phyloP scores from a whole-genome alignment of 2,329 filamentous ascomycete species.

The Cercospora citrullina region DNA sequence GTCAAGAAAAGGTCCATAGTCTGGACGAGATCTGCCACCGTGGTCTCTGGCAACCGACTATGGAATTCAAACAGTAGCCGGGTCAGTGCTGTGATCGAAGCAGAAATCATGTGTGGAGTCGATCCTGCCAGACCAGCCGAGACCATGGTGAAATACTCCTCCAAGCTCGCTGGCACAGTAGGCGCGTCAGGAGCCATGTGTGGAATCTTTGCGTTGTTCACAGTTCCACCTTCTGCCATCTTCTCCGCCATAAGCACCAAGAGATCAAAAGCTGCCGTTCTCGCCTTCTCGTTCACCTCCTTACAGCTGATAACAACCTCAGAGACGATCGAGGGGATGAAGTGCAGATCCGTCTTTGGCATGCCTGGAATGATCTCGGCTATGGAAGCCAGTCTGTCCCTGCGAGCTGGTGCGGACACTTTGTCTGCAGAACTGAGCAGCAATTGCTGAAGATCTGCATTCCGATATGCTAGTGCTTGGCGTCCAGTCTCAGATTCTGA shows the following conservation, averaged over 20 bases:
- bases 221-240: constrained; percentile 71
- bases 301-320: constrained; percentile 97
- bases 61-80: constrained; percentile 94
- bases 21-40: constrained; percentile 80
- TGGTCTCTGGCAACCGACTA: constrained; percentile 63
- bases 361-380: constrained; percentile 76
- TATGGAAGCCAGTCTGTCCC: constrained; percentile 83
- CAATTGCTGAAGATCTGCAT: constrained; percentile 75
- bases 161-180: constrained; percentile 74
- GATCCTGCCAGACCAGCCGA: constrained; percentile 90
- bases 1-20: constrained; percentile 96
- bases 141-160: constrained; percentile 98
- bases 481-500: constrained; percentile 77
- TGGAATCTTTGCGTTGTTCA: constrained; percentile 82
- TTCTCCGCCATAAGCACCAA: constrained; percentile 84
- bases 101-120: constrained; percentile 95
- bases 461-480: constrained; percentile 73
- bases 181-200: constrained; percentile 81
- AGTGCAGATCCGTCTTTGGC: constrained; percentile 77
- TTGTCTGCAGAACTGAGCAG: constrained; percentile 78
- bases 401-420: constrained; percentile 79
- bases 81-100: constrained; percentile 91
- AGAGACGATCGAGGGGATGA: constrained; percentile 86
- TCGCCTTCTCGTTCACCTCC: constrained; percentile 93
- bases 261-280: constrained; percentile 85